Percentiles rank a stretch among this genome's conserved stretches.
phyloP scores from a whole-genome alignment of 179 eudicot species.

The Vitellaria paradoxa region DNA sequence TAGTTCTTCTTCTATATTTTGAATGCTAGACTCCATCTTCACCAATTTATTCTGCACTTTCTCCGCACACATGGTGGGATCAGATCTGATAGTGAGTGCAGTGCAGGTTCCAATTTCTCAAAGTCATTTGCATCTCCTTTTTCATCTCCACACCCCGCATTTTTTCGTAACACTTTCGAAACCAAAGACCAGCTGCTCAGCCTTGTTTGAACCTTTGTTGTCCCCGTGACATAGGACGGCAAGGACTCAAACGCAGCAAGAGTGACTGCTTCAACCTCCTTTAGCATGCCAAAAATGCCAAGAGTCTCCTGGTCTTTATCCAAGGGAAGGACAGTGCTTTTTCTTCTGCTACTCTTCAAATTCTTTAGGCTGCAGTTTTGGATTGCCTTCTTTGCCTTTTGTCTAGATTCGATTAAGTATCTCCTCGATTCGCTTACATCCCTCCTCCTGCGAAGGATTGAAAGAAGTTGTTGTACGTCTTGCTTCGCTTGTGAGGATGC shows the following conservation, averaged over 20 bases:
- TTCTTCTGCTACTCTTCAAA: conserved; percentile 14
- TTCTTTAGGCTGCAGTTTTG: conserved; percentile 21
- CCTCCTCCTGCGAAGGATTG: conserved; percentile 17
- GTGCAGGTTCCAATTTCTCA: not conserved
- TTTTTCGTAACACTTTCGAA: conserved; percentile 17
- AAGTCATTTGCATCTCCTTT: not conserved
- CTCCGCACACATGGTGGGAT: not conserved
- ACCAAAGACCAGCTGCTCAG: conserved; percentile 12
- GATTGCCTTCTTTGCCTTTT: conserved; percentile 25
- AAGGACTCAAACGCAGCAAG: conserved; percentile 19
- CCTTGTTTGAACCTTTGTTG: conserved; percentile 16
- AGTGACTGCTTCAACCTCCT: conserved; percentile 18
- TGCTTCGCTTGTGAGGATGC: conserved; percentile 20
- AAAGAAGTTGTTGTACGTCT: conserved; percentile 25
- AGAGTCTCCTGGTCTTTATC: not conserved
- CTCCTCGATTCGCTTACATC: conserved; percentile 18
- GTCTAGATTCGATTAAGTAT: conserved; percentile 17
- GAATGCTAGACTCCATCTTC: not conserved
- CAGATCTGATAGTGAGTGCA: not conserved
- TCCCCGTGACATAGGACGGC: conserved; percentile 13
- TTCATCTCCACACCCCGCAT: not conserved
- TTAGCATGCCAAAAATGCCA: conserved; percentile 13
- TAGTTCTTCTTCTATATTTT: not conserved
- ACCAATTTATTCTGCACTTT: not conserved
- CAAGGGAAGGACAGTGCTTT: not conserved